phyloP scores from a whole-genome alignment of 2,329 filamentous ascomycete species.

The Ophiostoma sp. region DNA sequence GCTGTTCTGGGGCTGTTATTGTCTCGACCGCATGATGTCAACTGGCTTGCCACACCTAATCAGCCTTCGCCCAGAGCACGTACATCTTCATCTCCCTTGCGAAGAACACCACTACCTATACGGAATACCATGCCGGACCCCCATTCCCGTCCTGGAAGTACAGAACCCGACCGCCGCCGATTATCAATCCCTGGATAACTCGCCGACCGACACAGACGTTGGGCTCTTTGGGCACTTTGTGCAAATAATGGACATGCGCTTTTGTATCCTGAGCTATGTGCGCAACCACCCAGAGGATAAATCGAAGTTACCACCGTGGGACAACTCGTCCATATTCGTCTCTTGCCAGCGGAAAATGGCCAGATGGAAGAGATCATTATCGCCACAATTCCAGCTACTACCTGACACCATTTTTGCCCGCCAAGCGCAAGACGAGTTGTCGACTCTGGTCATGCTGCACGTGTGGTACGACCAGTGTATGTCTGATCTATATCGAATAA shows the following conservation, averaged over 20 bases:
- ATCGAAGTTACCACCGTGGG: not conserved
- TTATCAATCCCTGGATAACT: not conserved
- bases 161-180: not conserved
- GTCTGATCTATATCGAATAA: constrained; percentile 16
- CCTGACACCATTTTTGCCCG: not conserved
- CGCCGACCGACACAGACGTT: not conserved
- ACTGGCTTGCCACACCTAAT: not conserved
- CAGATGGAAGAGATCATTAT: not conserved
- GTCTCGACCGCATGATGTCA: constrained; percentile 17
- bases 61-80: not conserved
- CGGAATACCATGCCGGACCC: not conserved
- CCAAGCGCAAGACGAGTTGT: constrained; percentile 12
- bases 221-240: constrained; percentile 13
- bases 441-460: constrained; percentile 12
- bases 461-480: constrained; percentile 19
- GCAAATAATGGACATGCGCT: constrained; percentile 14
- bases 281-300: constrained; percentile 4
- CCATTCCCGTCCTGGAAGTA: not conserved
- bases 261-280: constrained; percentile 13
- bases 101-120: not conserved
- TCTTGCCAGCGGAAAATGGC: constrained; percentile 12
- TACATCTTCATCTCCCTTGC: not conserved
- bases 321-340: not conserved
- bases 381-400: not conserved
- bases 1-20: constrained; percentile 16